A percentile compares a stretch with the other conserved stretches of the same genome.
phyloP scores from a whole-genome alignment of 495 filamentous ascomycete genomes.

The Lepidopterella palustris region DNA sequence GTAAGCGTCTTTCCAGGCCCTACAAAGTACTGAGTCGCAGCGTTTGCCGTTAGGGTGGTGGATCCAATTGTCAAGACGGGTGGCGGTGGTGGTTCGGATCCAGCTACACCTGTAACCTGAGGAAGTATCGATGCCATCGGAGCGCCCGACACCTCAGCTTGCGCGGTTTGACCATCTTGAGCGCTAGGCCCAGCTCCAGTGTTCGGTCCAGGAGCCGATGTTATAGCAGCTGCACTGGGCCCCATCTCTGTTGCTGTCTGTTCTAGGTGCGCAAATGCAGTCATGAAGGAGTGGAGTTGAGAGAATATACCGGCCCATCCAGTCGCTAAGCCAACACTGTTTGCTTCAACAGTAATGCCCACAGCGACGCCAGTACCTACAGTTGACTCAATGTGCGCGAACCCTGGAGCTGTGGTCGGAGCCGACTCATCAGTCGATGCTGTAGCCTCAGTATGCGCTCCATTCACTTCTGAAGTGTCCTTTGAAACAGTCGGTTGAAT shows the following conservation, averaged over 20 bases:
- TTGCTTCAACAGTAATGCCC: background rate
- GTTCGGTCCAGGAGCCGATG: too few species aligned
- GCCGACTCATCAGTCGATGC: background rate
- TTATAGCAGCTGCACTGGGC: background rate
- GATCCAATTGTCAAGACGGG: constrained; percentile 33
- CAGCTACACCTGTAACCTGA: background rate
- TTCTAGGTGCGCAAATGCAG: background rate
- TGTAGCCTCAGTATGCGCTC: background rate
- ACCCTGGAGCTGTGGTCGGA: background rate
- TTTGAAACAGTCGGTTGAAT: background rate
- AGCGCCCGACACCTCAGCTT: background rate
- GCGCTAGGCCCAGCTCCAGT: background rate
- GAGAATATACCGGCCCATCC: background rate
- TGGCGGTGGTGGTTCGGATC: constrained; percentile 18
- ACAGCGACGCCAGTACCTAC: background rate
- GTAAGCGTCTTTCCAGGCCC: constrained; percentile 28
- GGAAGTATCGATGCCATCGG: constrained; percentile 8
- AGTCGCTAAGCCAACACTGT: background rate
- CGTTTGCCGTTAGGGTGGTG: constrained; percentile 32
- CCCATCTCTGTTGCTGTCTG: background rate
- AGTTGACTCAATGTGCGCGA: background rate
- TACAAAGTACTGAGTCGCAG: constrained; percentile 34
- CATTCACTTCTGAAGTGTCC: too few species aligned
- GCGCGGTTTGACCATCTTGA: background rate
- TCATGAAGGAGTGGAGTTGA: background rate